Base-by-base conservation (phyloP, 1,284 basidiomycete genomes). In the Earliella scabrosa region DNA sequence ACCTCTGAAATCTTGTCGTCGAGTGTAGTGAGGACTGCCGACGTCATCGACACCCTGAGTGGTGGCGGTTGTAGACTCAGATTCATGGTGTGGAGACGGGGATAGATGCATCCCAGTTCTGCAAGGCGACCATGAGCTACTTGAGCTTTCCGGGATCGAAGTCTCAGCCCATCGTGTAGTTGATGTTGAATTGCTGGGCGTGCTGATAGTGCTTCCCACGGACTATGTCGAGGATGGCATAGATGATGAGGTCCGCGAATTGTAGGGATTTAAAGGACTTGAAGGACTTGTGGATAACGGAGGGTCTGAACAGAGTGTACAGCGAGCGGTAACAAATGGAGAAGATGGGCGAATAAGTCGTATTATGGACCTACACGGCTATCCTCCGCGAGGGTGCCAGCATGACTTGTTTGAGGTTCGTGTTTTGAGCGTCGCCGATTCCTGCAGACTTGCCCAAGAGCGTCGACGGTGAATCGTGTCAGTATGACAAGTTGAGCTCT, bases 201-300 rank as follows among this genome's bases (percentile, higher is more conserved):
- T 92, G 92, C 75, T 98, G 95, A 72, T 98, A 93, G 46, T 98
- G 86, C 66, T 93, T 95, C 11, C 93, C 96, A 41, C 86, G 84
- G 36, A 98, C 80, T 45, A 98, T 78, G 65, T 92, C 90, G 35
- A 92, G 85, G 69, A 98, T 93, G 9, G 90, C 88, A 66, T 98
- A 95, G 71, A 99, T 98, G 71, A 98, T 91, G 60, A 97, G 82
- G 71, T 98, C 95, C 71, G 47, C 93, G 86, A 50, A 93, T 85
- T 1, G 82, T 87, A 2, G 83, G 78, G 69, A 95, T 82, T 44
- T 92, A 81, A 18, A 98, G 82, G 2, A 80, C 77, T 49, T 80
- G 68, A 11, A 91, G 80, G 1, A 95, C 79, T 40, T 81, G 75
- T 11, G 81, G 69, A 70, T 95, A 94, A 0, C 90, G 84, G 4